Base-by-base conservation (phyloP, 1,284 basidiomycete genomes). In the Microbotryum lychnidis-dioicae region DNA sequence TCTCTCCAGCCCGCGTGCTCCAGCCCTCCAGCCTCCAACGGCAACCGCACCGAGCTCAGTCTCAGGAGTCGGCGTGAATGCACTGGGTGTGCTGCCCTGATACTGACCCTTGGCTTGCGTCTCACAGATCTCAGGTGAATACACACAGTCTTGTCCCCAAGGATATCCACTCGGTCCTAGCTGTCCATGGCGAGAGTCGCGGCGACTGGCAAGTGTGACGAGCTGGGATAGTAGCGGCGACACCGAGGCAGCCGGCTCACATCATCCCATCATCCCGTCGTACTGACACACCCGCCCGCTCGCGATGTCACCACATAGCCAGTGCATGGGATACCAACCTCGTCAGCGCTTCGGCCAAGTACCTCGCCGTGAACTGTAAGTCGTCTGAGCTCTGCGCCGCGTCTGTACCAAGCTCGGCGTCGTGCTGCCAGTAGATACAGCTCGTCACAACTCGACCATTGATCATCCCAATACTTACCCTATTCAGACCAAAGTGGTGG, bases 301-400 rank as follows among this genome's bases (percentile, higher is more conserved):
- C 54, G 81, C 89, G 44, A 86, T 42, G 3, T 87, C 56, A 86
- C 83, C 45, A 45, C 47, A 25, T 37, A 25, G 69, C 66, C 73
- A 88, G 83, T 68, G 91, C 94, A 20, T 97, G 91, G 91, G 94
- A 98, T 76, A 97, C 94, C 52, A 96, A 97, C 75, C 79, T 97
- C 67, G 80, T 97, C 69, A 81, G 89, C 66, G 89, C 89, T 2
- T 66, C 63, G 23, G 70, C 89, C 87, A 81, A 84, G 79, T 96
- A 90, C 76, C 78, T 96, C 71, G 86, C 87, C 60, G 77, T 97
- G 64, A 97, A 97, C 82, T 97, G 92, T 91, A 90, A 91, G 76
- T 84, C 88, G 76, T 84, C 88, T 27, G 27, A 27, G 27, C 27
- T 4, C 27, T 27, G 9, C 16, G 23, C 14, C 10, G 27, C 12